Conservation (phyloP, 768 basidiomycete species). For the Tylopilus felleus region DNA sequence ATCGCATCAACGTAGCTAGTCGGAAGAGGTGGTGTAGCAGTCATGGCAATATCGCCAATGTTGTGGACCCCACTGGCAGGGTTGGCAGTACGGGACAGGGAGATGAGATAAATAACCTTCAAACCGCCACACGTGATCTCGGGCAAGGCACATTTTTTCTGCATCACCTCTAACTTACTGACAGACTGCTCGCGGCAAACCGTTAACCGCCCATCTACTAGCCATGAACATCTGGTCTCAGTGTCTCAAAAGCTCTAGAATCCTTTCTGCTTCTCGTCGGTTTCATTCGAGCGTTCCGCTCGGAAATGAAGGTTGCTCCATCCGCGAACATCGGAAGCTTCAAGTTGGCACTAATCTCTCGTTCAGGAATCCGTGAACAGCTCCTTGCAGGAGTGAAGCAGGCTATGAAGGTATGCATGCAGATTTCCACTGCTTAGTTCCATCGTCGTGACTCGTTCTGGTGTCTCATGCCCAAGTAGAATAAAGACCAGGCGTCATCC, state of each 20-base stretch:
- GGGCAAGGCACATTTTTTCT: neutral
- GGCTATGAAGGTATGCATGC: conserved; percentile 63
- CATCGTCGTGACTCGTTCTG: neutral
- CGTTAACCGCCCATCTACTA: neutral
- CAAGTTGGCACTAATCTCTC: neutral
- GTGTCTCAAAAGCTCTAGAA: conserved; percentile 12
- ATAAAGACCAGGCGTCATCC: conserved; percentile 52
- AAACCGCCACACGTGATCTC: conserved; percentile 21
- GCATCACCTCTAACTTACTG: neutral
- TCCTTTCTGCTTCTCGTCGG: neutral
- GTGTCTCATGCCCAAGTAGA: conserved; percentile 35
- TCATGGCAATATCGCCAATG: conserved; percentile 6
- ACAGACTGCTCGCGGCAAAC: neutral
- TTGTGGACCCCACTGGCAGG: neutral
- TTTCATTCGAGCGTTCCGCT: conserved; percentile 15
- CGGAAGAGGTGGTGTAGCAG: conserved; percentile 41
- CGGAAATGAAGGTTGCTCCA: conserved; percentile 21
- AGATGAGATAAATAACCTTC: conserved; percentile 3
- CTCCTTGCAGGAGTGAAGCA: conserved; percentile 54
- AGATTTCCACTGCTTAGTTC: neutral
- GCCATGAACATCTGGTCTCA: conserved; percentile 16
- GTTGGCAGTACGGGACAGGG: neutral
- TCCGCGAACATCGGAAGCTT: neutral
- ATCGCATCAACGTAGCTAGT: conserved; percentile 49
- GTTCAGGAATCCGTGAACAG: conserved; percentile 49